Conservation (phyloP, 345 rosid species). For the Hypericum perforatum region DNA sequence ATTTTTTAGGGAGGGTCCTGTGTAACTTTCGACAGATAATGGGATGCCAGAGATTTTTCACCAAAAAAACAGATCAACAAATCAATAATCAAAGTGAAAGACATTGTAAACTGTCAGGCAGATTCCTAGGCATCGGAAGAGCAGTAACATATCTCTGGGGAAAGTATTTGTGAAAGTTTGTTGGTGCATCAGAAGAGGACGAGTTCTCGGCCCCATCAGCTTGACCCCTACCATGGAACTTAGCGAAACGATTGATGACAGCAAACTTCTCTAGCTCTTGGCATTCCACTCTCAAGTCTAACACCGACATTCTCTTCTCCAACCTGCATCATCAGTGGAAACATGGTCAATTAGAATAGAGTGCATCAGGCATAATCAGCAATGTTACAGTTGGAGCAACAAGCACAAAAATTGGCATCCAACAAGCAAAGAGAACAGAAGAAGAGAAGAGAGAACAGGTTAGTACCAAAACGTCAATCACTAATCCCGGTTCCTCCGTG, state of each 20-base stretch:
- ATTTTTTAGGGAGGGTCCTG: too few species aligned
- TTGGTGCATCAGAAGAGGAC: conserved; percentile 20
- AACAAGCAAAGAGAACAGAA: too few species aligned
- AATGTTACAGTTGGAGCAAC: background rate
- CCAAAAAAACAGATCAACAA: conserved; percentile 28
- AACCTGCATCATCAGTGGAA: background rate
- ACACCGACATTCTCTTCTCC: conserved; percentile 1
- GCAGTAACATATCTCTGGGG: conserved; percentile 86
- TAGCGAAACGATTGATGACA: conserved; percentile 2
- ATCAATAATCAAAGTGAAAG: conserved; percentile 66
- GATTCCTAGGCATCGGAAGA: conserved; percentile 67
- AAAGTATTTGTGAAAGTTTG: conserved; percentile 34
- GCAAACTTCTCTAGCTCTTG: conserved; percentile 1
- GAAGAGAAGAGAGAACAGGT: too few species aligned
- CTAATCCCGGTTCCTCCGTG: too few species aligned
- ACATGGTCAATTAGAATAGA: background rate
- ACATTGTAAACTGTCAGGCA: conserved; percentile 89
- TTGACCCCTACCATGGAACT: conserved; percentile 53
- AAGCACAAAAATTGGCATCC: background rate
- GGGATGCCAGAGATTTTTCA: conserved; percentile 19
- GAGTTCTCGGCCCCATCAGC: conserved; percentile 38
- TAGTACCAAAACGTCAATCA: too few species aligned
- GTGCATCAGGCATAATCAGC: background rate
- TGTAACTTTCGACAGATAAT: conserved; percentile 5
- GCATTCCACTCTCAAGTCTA: conserved; percentile 7